Percentiles rank a stretch among this genome's conserved stretches.
phyloP scores from a whole-genome alignment of 768 basidiomycete species.

The Coprinopsis sp. region DNA sequence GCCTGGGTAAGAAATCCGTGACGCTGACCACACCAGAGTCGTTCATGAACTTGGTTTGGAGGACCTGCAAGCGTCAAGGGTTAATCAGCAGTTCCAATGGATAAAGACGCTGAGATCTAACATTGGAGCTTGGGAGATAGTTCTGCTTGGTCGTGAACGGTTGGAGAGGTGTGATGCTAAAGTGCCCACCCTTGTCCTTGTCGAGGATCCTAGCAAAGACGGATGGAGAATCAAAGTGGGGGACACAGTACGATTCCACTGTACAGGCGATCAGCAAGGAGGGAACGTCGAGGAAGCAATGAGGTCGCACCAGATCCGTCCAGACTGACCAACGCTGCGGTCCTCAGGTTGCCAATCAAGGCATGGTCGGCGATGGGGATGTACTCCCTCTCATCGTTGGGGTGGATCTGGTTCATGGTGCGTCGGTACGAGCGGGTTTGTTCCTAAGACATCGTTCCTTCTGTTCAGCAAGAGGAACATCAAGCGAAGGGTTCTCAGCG shows the following conservation, averaged over 20 bases:
- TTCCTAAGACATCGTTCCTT: not conserved
- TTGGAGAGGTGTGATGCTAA: conserved; percentile 74
- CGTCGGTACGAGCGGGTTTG: conserved; percentile 19
- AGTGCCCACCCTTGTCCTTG: conserved; percentile 90
- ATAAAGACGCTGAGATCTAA: conserved; percentile 25
- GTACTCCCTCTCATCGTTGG: conserved; percentile 58
- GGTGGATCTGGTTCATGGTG: conserved; percentile 53
- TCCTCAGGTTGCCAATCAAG: conserved; percentile 81
- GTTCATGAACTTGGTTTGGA: conserved; percentile 90
- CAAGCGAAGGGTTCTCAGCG: not conserved
- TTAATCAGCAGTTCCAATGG: conserved; percentile 1
- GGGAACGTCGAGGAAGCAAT: not conserved
- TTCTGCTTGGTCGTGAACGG: conserved; percentile 75
- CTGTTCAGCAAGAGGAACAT: not conserved
- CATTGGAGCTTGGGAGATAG: conserved; percentile 79
- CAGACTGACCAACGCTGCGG: conserved; percentile 77
- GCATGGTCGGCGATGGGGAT: conserved; percentile 76
- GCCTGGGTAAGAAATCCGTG: conserved; percentile 84
- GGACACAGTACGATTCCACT: conserved; percentile 93
- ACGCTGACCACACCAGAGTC: conserved; percentile 83
- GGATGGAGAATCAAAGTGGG: conserved; percentile 91
- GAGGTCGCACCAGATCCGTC: conserved; percentile 69
- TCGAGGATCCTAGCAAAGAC: conserved; percentile 87
- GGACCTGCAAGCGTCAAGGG: conserved; percentile 41
- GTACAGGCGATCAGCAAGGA: not conserved